Percentiles rank a stretch among this genome's conserved stretches.
phyloP scores from a whole-genome alignment of 352 stramenopile species.

The Blastocystis sp. region DNA sequence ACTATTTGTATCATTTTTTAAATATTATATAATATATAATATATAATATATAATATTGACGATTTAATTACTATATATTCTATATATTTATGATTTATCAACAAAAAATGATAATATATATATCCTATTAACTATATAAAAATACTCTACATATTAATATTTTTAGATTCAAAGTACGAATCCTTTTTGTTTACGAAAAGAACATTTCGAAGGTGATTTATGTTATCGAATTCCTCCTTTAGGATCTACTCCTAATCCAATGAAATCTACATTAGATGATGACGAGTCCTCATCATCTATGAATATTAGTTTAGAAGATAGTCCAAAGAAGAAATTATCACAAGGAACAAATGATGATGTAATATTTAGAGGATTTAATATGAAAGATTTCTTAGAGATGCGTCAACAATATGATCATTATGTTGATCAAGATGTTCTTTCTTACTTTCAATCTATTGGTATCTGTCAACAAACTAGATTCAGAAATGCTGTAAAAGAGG shows the following conservation, averaged over 20 bases:
- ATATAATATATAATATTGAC: too few relatives aligned
- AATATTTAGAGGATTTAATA: constrained; percentile 24
- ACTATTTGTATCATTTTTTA: too few relatives aligned
- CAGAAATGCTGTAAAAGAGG: background rate
- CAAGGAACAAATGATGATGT: background rate
- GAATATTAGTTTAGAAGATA: background rate
- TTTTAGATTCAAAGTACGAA: background rate
- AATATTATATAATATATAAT: too few relatives aligned
- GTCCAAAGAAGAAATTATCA: background rate
- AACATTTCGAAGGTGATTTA: background rate
- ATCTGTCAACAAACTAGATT: constrained; percentile 6
- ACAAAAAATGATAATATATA: too few relatives aligned
- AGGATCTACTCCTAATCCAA: background rate
- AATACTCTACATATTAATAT: too few relatives aligned
- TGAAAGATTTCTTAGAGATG: constrained; percentile 29
- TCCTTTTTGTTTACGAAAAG: background rate
- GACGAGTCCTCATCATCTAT: background rate
- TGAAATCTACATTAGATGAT: background rate
- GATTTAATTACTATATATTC: too few relatives aligned
- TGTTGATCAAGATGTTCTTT: constrained; percentile 5
- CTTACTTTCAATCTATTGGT: background rate
- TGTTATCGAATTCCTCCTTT: background rate
- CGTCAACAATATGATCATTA: constrained; percentile 1
- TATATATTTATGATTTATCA: too few relatives aligned
- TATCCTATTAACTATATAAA: too few relatives aligned